These are phyloP conservation scores for Spatholobus suberectus DNA, from an alignment of 306 rosid genomes.

Conservation along the genomic window DNA sequence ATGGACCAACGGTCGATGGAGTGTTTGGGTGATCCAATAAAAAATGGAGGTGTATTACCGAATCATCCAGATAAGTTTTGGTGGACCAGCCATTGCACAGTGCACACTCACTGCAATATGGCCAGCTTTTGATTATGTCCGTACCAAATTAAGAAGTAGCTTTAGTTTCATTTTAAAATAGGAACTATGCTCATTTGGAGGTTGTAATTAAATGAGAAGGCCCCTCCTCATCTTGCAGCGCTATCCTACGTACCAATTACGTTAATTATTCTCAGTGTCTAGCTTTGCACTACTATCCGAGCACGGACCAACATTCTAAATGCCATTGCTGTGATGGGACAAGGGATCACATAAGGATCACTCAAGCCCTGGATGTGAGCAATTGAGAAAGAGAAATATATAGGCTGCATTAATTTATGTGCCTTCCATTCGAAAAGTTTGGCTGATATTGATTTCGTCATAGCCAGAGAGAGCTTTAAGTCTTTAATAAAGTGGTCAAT, in stretches of 20 bases:
- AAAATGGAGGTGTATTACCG: conserved; percentile 48
- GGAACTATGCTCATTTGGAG: too few relatives aligned
- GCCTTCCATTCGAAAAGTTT: not conserved
- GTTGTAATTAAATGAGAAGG: conserved; percentile 15
- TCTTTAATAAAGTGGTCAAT: conserved; percentile 14
- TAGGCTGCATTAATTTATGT: conserved; percentile 41
- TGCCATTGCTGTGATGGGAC: conserved; percentile 56
- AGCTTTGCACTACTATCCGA: conserved; percentile 34
- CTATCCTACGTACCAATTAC: conserved; percentile 38
- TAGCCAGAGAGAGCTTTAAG: not conserved
- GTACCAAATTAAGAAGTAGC: conserved; percentile 39
- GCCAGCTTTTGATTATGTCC: conserved; percentile 45
- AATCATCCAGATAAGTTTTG: conserved; percentile 42
- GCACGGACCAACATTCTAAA: conserved; percentile 45
- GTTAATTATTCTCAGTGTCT: conserved; percentile 42
- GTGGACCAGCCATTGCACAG: conserved; percentile 58
- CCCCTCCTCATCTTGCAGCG: conserved; percentile 26
- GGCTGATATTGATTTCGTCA: conserved; percentile 28
- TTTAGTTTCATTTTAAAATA: conserved; percentile 34
- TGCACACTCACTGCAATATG: conserved; percentile 32
- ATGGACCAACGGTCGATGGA: conserved; percentile 56
- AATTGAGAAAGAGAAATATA: conserved; percentile 13
- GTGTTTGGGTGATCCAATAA: conserved; percentile 53
- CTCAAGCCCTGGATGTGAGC: conserved; percentile 15
- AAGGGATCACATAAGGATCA: conserved; percentile 53